Evolutionary conservation across 176 grass and related monocot species (phyloP).

Genomic region (Calamus simplicifolius): DNA sequence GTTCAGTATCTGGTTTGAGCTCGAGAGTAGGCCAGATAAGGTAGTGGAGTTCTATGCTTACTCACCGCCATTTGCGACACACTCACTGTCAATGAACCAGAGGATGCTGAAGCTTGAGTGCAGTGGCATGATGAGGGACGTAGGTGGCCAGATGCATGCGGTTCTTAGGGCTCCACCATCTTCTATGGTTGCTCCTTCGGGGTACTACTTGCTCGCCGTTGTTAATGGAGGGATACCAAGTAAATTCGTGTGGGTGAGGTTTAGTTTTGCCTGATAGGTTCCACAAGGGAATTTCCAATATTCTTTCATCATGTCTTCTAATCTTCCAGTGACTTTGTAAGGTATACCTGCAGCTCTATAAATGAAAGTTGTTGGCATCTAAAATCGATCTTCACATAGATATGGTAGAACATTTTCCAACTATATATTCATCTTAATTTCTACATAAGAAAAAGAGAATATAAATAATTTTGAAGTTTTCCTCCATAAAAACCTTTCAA

Average conservation of each 20-base stretch:
- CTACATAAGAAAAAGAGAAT: too few relatives aligned
- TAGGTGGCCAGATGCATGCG: neutral
- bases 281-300: too few relatives aligned
- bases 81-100: conserved; percentile 40
- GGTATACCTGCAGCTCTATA: too few relatives aligned
- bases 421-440: too few relatives aligned
- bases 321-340: too few relatives aligned
- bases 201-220: conserved; percentile 32
- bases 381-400: too few relatives aligned
- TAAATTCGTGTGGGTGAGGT: conserved; percentile 25
- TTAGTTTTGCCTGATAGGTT: conserved; percentile 18
- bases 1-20: conserved; percentile 16
- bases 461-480: too few relatives aligned
- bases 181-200: conserved; percentile 18
- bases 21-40: neutral
- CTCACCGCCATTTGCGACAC: conserved; percentile 29
- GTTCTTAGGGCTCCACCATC: conserved; percentile 28
- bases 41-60: conserved; percentile 13
- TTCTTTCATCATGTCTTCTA: too few relatives aligned
- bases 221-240: conserved; percentile 37
- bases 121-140: conserved; percentile 1
- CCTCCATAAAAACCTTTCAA: too few relatives aligned
- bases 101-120: conserved; percentile 23
- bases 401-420: too few relatives aligned
- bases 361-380: too few relatives aligned